A percentile compares a stretch with the other conserved stretches of the same genome.
Evolutionary conservation across 257 asterid species (phyloP).

Genomic region (Perilla frutescens): DNA sequence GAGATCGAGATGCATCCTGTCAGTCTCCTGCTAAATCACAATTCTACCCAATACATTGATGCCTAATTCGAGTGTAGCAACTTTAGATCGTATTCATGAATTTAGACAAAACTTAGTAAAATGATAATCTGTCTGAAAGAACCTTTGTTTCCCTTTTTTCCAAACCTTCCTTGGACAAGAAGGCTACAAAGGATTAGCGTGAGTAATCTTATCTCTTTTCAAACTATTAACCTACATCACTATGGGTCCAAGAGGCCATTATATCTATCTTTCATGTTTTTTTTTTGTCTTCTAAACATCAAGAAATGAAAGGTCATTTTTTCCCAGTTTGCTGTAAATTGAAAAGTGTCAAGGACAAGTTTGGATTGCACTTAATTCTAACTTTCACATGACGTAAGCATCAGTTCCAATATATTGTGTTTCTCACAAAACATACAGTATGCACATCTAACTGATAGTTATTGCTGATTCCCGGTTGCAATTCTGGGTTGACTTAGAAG

Average conservation of each 20-base stretch:
- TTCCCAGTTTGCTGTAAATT: slow-evolving; percentile 4
- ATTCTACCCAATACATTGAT: slow-evolving; percentile 4
- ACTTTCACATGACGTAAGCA: slow-evolving; percentile 16
- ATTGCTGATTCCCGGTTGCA: not conserved
- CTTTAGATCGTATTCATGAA: slow-evolving; percentile 19
- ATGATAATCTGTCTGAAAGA: not conserved
- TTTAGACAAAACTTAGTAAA: slow-evolving; percentile 3
- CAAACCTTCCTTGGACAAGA: slow-evolving; percentile 11
- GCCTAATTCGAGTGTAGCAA: slow-evolving; percentile 3
- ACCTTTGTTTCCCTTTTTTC: not conserved
- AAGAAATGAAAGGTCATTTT: not conserved
- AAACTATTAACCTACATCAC: slow-evolving; percentile 13
- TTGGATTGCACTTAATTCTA: slow-evolving; percentile 2
- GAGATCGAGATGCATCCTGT: not conserved
- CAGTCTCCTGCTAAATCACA: slow-evolving; percentile 4
- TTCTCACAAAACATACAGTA: not conserved
- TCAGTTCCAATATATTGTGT: not conserved
- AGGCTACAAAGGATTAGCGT: not conserved
- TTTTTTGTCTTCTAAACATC: slow-evolving; percentile 8
- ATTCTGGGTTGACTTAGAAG: slow-evolving; percentile 24
- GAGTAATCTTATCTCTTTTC: slow-evolving; percentile 13
- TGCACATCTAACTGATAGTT: too few relatives aligned
- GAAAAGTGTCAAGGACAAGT: not conserved
- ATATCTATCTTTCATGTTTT: not conserved
- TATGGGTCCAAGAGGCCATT: not conserved